Evolutionary conservation across 169 alveolate species (phyloP).

Genomic region (Blepharisma undulans): DNA sequence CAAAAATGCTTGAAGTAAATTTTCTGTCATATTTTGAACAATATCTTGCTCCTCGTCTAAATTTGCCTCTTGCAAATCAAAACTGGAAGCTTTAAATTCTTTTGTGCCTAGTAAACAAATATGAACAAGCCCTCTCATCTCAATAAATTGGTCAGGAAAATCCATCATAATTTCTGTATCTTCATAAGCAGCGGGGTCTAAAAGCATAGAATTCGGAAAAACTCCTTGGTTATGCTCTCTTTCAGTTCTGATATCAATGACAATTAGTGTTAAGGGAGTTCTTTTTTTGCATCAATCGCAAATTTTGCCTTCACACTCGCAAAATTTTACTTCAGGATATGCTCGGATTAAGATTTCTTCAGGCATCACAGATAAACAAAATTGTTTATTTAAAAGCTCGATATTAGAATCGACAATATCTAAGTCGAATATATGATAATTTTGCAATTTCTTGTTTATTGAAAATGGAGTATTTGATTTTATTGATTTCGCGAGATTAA

Average conservation of each 20-base stretch:
- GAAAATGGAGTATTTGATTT: neutral
- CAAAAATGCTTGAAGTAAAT: slow-evolving; percentile 14
- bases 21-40: neutral
- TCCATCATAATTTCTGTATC: neutral
- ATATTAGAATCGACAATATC: slow-evolving; percentile 1
- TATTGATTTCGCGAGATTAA: neutral
- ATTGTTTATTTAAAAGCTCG: neutral
- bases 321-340: slow-evolving; percentile 34
- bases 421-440: slow-evolving; percentile 12
- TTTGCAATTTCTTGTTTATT: neutral
- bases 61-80: slow-evolving; percentile 4
- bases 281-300: slow-evolving; percentile 6
- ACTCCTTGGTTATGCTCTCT: slow-evolving; percentile 28
- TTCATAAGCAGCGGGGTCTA: neutral
- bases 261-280: neutral
- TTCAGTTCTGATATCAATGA: neutral
- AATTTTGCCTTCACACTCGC: neutral
- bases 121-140: slow-evolving; percentile 29
- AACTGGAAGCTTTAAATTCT: slow-evolving; percentile 1
- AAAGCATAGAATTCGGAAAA: slow-evolving; percentile 22
- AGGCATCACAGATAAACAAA: slow-evolving; percentile 18
- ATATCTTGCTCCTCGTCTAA: neutral
- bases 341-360: slow-evolving; percentile 1
- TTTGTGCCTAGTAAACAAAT: slow-evolving; percentile 25
- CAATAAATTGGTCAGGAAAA: slow-evolving; percentile 17